Evolutionary conservation across 805 yeast genomes (phyloP), one percentile per base, ranked within the genome.

Genomic region (Lipomyces oligophaga): DNA sequence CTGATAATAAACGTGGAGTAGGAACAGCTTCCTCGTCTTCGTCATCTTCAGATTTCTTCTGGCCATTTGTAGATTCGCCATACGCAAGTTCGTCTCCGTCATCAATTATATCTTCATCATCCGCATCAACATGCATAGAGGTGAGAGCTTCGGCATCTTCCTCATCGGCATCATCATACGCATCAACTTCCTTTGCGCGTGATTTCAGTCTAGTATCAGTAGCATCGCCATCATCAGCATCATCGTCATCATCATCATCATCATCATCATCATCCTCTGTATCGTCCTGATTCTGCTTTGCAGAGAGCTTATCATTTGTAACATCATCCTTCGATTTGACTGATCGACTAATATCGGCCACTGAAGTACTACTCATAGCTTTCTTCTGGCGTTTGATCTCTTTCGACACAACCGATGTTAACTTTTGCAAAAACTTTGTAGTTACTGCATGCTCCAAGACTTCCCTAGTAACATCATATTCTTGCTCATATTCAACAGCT

Each of bases 101-200:
- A 43, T 66, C 68, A 34, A 70, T 70, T 35, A 65, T 71, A 6
- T 73, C 77, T 43, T 77, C 83, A 59, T 82, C 93, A 54, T 80
- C 87, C 48, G 81, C 80, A 33, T 89, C 79, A 59, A 82, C 78
- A 65, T 83, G 90, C 41, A 85, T 95, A 60, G 76, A 76, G 67
- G 81, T 81, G 89, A 86, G 85, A 41, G 85, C 85, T 64, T 87
- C 97, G 51, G 85, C 72, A 63, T 89, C 97, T 25, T 87, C 97
- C 54, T 89, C 97, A 68, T 89, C 97, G 27, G 96, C 96, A 13
- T 80, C 95, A 55, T 89, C 97, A 59, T 87, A 87, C 1, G 96
- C 87, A 32, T 85, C 90, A 15, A 95, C 81, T 69, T 89, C 95
- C 59, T 87, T 86, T 31, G 80, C 73, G 57, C 81, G 82, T 43